A percentile compares a stretch with the other conserved stretches of the same genome.
These are phyloP conservation scores for Avena atlantica DNA, from an alignment of 176 grass and related monocot species.

Conservation along the genomic window DNA sequence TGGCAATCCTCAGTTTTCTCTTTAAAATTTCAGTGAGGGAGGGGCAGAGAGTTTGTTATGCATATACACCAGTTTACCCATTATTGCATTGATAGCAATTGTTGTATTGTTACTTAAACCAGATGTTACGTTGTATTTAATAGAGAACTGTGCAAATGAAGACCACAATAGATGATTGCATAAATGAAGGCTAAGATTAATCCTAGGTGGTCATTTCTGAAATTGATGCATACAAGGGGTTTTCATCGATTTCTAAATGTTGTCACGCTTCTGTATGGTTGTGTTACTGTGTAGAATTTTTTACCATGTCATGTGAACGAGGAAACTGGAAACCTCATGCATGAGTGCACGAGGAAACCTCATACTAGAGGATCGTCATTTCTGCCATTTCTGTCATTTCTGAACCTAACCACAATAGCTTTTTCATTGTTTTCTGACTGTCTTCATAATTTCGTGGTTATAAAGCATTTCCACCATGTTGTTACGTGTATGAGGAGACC, in stretches of 20 bases:
- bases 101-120: conserved; percentile 14
- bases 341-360: background rate
- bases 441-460: conserved; percentile 35
- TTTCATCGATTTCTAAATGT: conserved; percentile 26
- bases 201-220: background rate
- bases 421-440: conserved; percentile 29
- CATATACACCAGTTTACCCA: background rate
- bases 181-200: conserved; percentile 15
- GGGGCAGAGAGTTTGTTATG: conserved; percentile 42
- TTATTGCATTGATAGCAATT: conserved; percentile 21
- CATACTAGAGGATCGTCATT: background rate
- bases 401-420: background rate
- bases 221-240: background rate
- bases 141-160: background rate
- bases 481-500: conserved; percentile 75
- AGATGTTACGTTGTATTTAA: background rate
- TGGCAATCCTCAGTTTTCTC: background rate
- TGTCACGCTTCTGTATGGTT: conserved; percentile 20
- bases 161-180: background rate
- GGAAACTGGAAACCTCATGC: background rate
- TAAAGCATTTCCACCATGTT: conserved; percentile 91
- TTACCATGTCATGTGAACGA: conserved; percentile 15
- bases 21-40: background rate
- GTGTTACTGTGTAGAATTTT: conserved; percentile 11
- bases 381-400: background rate